Evolutionary conservation across 768 basidiomycete species (phyloP), one percentile per base, ranked within the genome.

Genomic region (Kwoniella dejecticola): DNA sequence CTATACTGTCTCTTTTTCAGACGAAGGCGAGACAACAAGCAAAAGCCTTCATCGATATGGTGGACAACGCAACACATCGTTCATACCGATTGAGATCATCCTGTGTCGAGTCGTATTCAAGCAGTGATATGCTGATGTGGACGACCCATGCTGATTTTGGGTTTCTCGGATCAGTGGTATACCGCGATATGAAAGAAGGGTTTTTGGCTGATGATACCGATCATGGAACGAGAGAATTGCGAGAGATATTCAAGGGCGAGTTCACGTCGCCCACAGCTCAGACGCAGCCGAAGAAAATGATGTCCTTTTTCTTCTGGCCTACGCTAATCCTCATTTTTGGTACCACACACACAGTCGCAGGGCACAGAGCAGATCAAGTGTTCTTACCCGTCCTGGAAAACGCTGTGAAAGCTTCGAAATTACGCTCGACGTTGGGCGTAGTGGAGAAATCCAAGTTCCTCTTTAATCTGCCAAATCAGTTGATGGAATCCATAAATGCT

Each of bases 401-500:
- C 65, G 87, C 93, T 2, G 87, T 90, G 30, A 98, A 97, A 75
- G 92, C 95, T 13, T 87, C 91, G 72, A 91, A 93, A 77, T 81
- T 99, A 3, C 87, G 90, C 36, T 90, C 89, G 0, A 97, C 96
- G 0, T 85, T 98, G 5, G 89, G 91, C 31, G 91, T 98, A 19
- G 97, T 99, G 66, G 95, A 98, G 69, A 85, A 92, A 42, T 94
- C 91, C 52, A 95, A 94, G 71, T 99, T 97, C 83, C 91, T 98
- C 79, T 98, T 98, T 84, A 97, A 95, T 72, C 84, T 99, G n/a
- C 95, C 96, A 0, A 88, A 89, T 29, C 87, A 88, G 46, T 85
- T 99, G 23, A 83, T 89, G 23, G 95, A 94, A 74, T 88, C 85
- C 17, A 89, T 98, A 53, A 89, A 95, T 77, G 88, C 88, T 59